Evolutionary conservation across 163 green algal species (phyloP), one percentile per base, ranked within the genome.

Genomic region (Chlorella variabilis): DNA sequence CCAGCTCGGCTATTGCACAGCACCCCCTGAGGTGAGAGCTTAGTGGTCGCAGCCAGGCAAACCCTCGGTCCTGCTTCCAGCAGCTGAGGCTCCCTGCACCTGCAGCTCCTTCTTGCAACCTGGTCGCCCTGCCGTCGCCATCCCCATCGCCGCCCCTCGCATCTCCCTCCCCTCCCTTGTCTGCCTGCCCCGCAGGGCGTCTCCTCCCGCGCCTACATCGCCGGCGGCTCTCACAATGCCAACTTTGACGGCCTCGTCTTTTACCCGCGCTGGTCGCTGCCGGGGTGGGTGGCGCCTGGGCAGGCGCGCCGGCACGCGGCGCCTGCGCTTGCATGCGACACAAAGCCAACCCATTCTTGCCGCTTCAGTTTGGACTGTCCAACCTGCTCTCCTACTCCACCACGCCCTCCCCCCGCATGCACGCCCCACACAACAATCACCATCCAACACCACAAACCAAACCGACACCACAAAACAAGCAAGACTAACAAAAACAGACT

Each of bases 171-270:
- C 2, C 49, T 31, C 39, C 66, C 66, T 25, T 27, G 1, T 38
- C 39, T 75, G 66, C 41, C 23, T 56, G 0, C 39, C 27, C 9
- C 33, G 56, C 75, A 81, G 58, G 58, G 94, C 65, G 86, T 98
- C 13, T 97, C 91, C 87, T 94, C 87, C 75, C 91, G 94, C 56
- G 93, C 94, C 3, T 98, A 96, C 78, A 91, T 98, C 0, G 89
- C 94, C 76, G 93, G 91, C 61, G 91, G 91, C 83, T 95, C 92
- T 34, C 94, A 98, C 90, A 98, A 98, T 86, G 92, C 92, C 77
- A 89, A 97, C 84, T 98, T 97, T 85, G 94, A 98, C 63, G 94
- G 94, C 76, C 92, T 97, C 36, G 97, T 94, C 88, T 98, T 98
- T 86, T 98, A 98, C 86, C 92, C 93, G 85, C 82, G 83, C 25